Evolutionary conservation across 2,329 filamentous ascomycete genomes (phyloP), one percentile per base, ranked within the genome.

Genomic region (Teratosphaeria viscida): DNA sequence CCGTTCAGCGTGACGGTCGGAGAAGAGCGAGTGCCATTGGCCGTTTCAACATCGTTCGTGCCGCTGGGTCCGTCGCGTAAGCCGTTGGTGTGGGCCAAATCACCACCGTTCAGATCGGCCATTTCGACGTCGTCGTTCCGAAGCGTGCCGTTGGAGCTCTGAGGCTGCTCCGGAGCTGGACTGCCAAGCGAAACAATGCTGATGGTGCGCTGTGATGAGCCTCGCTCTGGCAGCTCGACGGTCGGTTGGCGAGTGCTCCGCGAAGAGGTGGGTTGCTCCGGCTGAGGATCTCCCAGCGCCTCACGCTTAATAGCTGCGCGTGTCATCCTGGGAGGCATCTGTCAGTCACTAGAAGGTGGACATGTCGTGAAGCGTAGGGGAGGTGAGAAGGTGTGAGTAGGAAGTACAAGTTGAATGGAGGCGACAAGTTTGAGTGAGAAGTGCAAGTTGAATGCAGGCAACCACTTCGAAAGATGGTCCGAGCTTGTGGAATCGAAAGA

Each of bases 241-340:
- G 56, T 57, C 39, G 56, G 14, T 12, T 27, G 35, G 19, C 19
- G 27, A 26, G 39, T 8, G 26, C 49, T 34, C 2, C 49, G 56
- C 12, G 26, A 54, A 1, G 52, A 16, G 23, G 52, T 32, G 35
- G 6, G 35, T 16, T 39, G 35, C 19, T 1, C 26, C 29, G 16
- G 43, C 26, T 54, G 26, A 19, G 14, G 29, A n/a, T 29, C 52
- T 32, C 34, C 52, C 7, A 32, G 27, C 3, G 32, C n/a, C 16
- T 56, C 54, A 26, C 35, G 54, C 35, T 56, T 56, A 32, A 37
- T 7, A 2, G 10, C 16, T 2, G 59, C 37, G 1, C 59, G 34
- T n/a, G 59, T 61, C 56, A 58, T 61, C 39, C 59, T 61, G n/a
- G 39, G 49, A 57, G 55, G 16, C 7, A 27, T 54, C n/a, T 23